Conservation (phyloP, 257 asterid species). For the Gentiana dahurica region DNA sequence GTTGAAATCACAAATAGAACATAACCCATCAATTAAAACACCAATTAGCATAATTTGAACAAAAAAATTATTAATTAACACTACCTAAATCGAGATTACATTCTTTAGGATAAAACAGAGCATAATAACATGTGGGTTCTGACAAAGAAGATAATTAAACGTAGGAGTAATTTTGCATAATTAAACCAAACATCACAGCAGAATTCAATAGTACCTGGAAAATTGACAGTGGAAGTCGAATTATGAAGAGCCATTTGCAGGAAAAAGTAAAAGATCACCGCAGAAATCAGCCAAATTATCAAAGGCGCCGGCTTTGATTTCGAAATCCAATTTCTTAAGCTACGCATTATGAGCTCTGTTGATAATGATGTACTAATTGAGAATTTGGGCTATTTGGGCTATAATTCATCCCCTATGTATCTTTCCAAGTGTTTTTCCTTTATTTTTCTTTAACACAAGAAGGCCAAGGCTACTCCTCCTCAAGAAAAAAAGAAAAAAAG, state of each 20-base stretch:
- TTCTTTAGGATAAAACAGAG: not conserved
- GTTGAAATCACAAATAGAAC: too few relatives aligned
- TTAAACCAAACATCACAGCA: conserved; percentile 1
- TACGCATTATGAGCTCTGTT: conserved; percentile 11
- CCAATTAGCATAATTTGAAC: not conserved
- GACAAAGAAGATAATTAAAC: not conserved
- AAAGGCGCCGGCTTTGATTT: conserved; percentile 26
- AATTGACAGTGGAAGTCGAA: conserved; percentile 9
- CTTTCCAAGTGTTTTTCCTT: not conserved
- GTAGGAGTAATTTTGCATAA: not conserved
- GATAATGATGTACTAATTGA: not conserved
- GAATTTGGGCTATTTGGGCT: not conserved
- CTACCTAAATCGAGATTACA: too few relatives aligned
- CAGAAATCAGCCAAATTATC: conserved; percentile 48
- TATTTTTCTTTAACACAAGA: not conserved
- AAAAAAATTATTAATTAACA: not conserved
- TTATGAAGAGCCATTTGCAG: conserved; percentile 42
- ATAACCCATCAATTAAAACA: not conserved
- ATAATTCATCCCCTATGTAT: not conserved
- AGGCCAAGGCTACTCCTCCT: too few relatives aligned
- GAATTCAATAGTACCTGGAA: conserved; percentile 18
- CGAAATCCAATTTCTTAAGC: conserved; percentile 29
- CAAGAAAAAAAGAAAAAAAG: too few relatives aligned
- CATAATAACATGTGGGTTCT: not conserved
- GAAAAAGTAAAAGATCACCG: conserved; percentile 35